phyloP scores from a whole-genome alignment of 139 green algal species.

The Volvox africanus region DNA sequence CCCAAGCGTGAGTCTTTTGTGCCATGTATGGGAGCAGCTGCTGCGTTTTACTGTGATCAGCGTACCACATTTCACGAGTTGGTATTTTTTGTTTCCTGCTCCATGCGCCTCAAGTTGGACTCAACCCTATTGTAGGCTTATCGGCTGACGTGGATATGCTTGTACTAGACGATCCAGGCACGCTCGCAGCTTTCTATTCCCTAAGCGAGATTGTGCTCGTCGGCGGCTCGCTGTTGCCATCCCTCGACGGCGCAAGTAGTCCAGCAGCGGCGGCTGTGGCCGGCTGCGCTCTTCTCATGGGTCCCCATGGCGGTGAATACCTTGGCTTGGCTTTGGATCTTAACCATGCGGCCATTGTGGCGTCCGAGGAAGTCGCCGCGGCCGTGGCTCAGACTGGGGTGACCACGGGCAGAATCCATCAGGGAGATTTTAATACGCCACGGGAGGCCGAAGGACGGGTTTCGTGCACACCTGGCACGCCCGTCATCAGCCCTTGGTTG shows the following conservation, averaged over 20 bases:
- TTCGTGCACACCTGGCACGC: no score
- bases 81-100: no score
- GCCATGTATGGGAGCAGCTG: not conserved
- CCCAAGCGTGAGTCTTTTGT: not conserved
- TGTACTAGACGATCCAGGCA: constrained; percentile 58
- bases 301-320: constrained; percentile 60
- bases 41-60: no score
- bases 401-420: not conserved
- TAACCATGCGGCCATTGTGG: constrained; percentile 63
- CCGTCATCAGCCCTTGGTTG: no score
- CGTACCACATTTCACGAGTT: no score
- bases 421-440: not conserved
- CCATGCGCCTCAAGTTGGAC: not conserved
- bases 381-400: constrained; percentile 46
- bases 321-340: constrained; percentile 70
- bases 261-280: constrained; percentile 69
- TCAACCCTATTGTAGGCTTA: not conserved
- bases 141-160: constrained; percentile 60
- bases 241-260: constrained; percentile 52
- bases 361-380: constrained; percentile 59
- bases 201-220: constrained; percentile 57
- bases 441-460: not conserved
- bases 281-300: constrained; percentile 71
- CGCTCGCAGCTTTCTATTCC: constrained; percentile 63
- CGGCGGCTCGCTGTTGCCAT: constrained; percentile 59